These are phyloP conservation scores for Magnusiomyces suaveolens DNA, from an alignment of 1,139 yeast genomes.

Conservation along the genomic window DNA sequence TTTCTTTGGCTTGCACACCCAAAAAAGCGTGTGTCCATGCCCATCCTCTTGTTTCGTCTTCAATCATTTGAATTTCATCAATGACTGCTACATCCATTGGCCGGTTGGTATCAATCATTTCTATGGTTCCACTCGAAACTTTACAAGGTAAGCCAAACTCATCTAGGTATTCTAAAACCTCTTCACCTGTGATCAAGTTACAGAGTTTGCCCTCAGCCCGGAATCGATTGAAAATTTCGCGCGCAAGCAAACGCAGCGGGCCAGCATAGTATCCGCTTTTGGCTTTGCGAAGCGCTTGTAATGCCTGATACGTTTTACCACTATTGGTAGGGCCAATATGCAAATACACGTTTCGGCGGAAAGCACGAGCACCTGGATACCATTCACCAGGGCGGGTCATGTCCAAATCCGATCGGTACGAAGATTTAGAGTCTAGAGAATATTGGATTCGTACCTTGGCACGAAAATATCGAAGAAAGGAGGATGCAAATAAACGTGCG, in stretches of 20 bases:
- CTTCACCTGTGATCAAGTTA: constrained; percentile 90
- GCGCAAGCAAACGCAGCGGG: constrained; percentile 77
- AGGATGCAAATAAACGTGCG: constrained; percentile 4
- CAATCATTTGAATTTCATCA: constrained; percentile 95
- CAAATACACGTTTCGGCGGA: constrained; percentile 69
- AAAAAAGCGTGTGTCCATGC: constrained; percentile 92
- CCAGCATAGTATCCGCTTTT: constrained; percentile 91
- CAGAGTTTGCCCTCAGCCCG: constrained; percentile 57
- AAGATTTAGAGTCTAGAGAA: constrained; percentile 3
- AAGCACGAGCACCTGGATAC: constrained; percentile 78
- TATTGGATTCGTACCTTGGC: constrained; percentile 9
- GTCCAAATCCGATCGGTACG: constrained; percentile 10
- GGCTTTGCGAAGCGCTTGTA: constrained; percentile 56
- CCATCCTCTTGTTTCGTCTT: constrained; percentile 70
- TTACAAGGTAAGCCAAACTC: constrained; percentile 57
- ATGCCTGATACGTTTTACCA: constrained; percentile 87
- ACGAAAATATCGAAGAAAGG: constrained; percentile 12
- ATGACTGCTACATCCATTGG: constrained; percentile 79
- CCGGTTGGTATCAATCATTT: constrained; percentile 67
- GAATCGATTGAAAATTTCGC: constrained; percentile 83
- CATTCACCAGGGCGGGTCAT: constrained; percentile 56
- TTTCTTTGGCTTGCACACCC: constrained; percentile 77
- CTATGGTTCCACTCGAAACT: constrained; percentile 82
- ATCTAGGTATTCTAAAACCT: constrained; percentile 60
- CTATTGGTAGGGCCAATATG: constrained; percentile 97